Evolutionary conservation across 1,284 basidiomycete genomes (phyloP).

Genomic region (Paramarasmius palmivorus): DNA sequence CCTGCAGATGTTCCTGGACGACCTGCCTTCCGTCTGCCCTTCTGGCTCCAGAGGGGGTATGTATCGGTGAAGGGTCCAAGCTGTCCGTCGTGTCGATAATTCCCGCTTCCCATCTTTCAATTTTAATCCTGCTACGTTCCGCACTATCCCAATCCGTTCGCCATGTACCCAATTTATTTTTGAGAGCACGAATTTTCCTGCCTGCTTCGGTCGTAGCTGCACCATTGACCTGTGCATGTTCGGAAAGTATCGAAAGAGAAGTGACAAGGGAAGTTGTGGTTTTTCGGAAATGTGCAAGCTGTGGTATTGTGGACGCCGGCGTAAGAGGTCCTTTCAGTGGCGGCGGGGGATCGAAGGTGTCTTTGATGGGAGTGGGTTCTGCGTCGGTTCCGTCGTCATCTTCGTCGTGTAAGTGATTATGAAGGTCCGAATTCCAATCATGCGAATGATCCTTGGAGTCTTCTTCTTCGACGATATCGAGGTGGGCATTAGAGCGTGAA

Average conservation of each 20-base stretch:
- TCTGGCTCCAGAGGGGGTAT: constrained; percentile 29
- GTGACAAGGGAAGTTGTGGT: constrained; percentile 70
- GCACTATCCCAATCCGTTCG: constrained; percentile 78
- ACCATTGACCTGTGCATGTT: constrained; percentile 82
- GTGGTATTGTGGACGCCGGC: constrained; percentile 55
- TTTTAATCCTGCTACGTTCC: constrained; percentile 69
- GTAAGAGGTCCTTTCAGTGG: constrained; percentile 48
- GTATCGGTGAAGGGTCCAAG: constrained; percentile 26
- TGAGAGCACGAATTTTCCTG: constrained; percentile 76
- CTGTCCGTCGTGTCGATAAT: constrained; percentile 40
- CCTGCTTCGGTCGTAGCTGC: constrained; percentile 81
- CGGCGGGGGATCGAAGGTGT: constrained; percentile 49
- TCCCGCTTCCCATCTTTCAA: constrained; percentile 77
- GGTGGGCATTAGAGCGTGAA: constrained; percentile 22
- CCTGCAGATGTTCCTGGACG: constrained; percentile 72
- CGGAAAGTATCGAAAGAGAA: constrained; percentile 77
- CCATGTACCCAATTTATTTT: constrained; percentile 79
- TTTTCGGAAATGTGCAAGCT: constrained; percentile 68
- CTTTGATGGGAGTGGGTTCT: constrained; percentile 42
- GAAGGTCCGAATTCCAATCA: constrained; percentile 66
- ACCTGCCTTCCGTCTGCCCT: constrained; percentile 64
- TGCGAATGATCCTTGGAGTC: constrained; percentile 26
- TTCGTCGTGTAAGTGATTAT: constrained; percentile 50
- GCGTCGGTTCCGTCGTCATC: constrained; percentile 34
- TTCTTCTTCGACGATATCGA: constrained; percentile 47